Percentiles rank a stretch among this genome's conserved stretches.
phyloP scores from a whole-genome alignment of 306 rosid genomes.

The Clitoria ternatea region DNA sequence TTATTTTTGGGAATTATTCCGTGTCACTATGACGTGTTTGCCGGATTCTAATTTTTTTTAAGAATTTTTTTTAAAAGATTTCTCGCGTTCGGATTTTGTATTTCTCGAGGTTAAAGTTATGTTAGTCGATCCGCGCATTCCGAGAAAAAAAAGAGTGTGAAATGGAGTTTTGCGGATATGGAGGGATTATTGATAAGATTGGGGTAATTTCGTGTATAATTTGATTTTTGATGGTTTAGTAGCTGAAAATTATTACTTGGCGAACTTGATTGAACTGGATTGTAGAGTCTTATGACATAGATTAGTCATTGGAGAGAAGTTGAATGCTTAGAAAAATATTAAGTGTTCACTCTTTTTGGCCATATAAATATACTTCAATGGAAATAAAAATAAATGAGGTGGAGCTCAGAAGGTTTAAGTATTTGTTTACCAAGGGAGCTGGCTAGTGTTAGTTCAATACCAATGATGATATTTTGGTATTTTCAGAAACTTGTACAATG shows the following conservation, averaged over 20 bases:
- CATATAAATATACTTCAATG: neutral
- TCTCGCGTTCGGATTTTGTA: neutral
- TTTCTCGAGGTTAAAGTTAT: neutral
- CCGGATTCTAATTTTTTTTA: neutral
- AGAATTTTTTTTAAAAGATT: neutral
- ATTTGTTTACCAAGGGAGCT: neutral
- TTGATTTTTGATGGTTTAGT: constrained; percentile 16
- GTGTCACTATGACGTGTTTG: neutral
- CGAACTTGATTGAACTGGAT: neutral
- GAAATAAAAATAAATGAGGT: constrained; percentile 2
- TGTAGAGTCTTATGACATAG: neutral
- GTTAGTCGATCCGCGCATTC: constrained; percentile 25
- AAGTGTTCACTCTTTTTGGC: neutral
- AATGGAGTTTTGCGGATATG: constrained; percentile 11
- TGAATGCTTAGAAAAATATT: neutral
- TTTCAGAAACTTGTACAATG: neutral
- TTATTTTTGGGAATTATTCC: neutral
- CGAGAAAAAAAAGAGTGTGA: neutral
- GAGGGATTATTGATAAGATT: constrained; percentile 14
- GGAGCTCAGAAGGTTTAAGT: neutral
- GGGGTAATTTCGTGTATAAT: constrained; percentile 4
- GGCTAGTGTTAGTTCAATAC: neutral
- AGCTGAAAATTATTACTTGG: neutral
- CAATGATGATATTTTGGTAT: neutral
- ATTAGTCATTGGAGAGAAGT: constrained; percentile 4